Percentiles rank a stretch among this genome's conserved stretches.
phyloP scores from a whole-genome alignment of 495 filamentous ascomycete genomes.

The Sabuloglossum arenarium region DNA sequence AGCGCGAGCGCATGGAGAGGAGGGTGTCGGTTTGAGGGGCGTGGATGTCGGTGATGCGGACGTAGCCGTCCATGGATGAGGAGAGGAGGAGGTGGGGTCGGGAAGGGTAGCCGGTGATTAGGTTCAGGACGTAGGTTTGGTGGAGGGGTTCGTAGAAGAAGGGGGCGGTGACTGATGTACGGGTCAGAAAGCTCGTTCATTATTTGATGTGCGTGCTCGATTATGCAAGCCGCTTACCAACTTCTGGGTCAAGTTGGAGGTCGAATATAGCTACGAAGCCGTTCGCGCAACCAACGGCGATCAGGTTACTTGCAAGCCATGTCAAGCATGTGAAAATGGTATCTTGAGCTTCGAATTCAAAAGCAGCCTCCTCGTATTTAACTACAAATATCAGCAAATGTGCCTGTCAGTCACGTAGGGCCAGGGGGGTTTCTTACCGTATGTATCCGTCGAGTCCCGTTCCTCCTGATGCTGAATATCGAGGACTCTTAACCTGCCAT shows the following conservation, averaged over 20 bases:
- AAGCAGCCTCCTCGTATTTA: constrained; percentile 28
- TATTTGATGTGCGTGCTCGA: constrained; percentile 4
- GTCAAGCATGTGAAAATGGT: constrained; percentile 36
- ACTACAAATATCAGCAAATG: constrained; percentile 14
- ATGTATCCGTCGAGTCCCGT: constrained; percentile 13
- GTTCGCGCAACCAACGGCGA: constrained; percentile 41
- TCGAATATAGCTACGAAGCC: constrained; percentile 38
- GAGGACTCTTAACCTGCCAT: constrained; percentile 39
- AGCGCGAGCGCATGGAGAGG: constrained; percentile 28
- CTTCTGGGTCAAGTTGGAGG: constrained; percentile 14
- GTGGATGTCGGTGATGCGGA: constrained; percentile 33
- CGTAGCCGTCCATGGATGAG: constrained; percentile 35
- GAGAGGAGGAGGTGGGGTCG: constrained; percentile 32
- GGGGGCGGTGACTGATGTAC: constrained; percentile 17
- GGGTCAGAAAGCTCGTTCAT: not conserved
- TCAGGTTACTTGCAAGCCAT: constrained; percentile 38
- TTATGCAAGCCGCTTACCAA: constrained; percentile 1
- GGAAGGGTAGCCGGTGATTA: constrained; percentile 37
- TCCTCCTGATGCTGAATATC: constrained; percentile 24
- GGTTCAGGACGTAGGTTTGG: constrained; percentile 35
- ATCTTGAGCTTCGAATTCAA: constrained; percentile 25
- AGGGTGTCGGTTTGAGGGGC: constrained; percentile 27
- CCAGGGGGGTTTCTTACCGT: constrained; percentile 17
- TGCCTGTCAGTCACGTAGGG: not conserved
- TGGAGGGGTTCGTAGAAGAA: constrained; percentile 35